A percentile compares a stretch with the other conserved stretches of the same genome.
phyloP scores from a whole-genome alignment of 805 yeast genomes.

The Lipomyces spencermartinsiae region DNA sequence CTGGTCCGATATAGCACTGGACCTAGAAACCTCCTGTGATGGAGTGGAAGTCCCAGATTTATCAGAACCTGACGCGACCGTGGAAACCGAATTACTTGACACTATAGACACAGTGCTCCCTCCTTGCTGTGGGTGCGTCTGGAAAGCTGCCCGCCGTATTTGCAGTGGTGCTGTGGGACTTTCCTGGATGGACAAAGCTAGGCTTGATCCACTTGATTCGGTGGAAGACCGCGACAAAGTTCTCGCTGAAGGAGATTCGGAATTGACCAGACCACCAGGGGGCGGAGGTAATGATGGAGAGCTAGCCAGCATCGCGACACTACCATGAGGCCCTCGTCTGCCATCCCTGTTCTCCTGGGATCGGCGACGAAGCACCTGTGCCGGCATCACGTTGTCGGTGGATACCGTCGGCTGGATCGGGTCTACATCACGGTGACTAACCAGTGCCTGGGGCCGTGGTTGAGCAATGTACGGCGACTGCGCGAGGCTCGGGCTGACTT shows the following conservation, averaged over 20 bases:
- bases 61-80: neutral
- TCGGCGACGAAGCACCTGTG: constrained; percentile 12
- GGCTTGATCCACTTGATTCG: constrained; percentile 1
- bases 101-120: constrained; percentile 6
- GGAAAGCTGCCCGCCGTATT: neutral
- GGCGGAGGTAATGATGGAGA: constrained; percentile 22
- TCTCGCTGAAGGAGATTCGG: neutral
- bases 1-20: neutral
- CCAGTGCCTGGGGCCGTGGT: neutral
- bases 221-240: constrained; percentile 1
- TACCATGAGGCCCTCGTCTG: neutral
- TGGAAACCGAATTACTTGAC: constrained; percentile 12
- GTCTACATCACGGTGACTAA: neutral
- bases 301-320: neutral
- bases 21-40: neutral
- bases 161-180: neutral
- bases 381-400: neutral
- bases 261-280: constrained; percentile 1
- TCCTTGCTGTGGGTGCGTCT: neutral
- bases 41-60: neutral
- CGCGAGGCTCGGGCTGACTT: neutral
- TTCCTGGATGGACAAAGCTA: neutral
- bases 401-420: constrained; percentile 8
- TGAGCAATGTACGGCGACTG: neutral
- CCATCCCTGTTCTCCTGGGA: constrained; percentile 13